Conservation (phyloP, 1,284 basidiomycete genomes). For the Volvariella volvacea region DNA sequence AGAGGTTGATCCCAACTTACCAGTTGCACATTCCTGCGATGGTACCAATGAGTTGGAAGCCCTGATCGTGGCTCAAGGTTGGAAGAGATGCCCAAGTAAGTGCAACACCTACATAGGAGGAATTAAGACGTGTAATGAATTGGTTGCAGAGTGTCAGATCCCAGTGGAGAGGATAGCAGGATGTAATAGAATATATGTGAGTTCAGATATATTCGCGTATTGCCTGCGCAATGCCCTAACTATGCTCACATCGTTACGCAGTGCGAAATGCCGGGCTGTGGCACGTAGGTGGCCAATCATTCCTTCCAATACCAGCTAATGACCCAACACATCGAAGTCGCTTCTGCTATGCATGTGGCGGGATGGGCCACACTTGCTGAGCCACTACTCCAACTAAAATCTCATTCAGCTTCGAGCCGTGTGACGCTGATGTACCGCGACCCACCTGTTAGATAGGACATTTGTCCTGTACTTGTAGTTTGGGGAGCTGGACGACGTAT, state of each 20-base stretch:
- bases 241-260: too few species aligned
- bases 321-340: too few species aligned
- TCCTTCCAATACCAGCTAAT: too few species aligned
- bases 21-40: conserved; percentile 12
- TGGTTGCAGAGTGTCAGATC: not conserved
- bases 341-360: not conserved
- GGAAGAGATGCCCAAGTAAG: conserved; percentile 51
- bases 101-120: too few species aligned
- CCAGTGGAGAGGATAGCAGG: not conserved
- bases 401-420: too few species aligned
- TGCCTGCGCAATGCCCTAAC: too few species aligned
- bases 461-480: too few species aligned
- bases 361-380: too few species aligned
- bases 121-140: not conserved
- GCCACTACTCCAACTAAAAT: too few species aligned
- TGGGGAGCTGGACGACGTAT: too few species aligned
- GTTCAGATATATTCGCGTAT: not conserved
- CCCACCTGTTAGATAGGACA: too few species aligned
- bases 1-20: conserved; percentile 22
- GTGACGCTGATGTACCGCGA: too few species aligned
- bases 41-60: conserved; percentile 41
- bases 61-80: conserved; percentile 41
- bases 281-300: not conserved
- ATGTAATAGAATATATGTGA: not conserved
- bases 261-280: not conserved